These are phyloP conservation scores for Aureobasidium pullulans DNA, from an alignment of 2,329 filamentous ascomycete species.

Conservation along the genomic window DNA sequence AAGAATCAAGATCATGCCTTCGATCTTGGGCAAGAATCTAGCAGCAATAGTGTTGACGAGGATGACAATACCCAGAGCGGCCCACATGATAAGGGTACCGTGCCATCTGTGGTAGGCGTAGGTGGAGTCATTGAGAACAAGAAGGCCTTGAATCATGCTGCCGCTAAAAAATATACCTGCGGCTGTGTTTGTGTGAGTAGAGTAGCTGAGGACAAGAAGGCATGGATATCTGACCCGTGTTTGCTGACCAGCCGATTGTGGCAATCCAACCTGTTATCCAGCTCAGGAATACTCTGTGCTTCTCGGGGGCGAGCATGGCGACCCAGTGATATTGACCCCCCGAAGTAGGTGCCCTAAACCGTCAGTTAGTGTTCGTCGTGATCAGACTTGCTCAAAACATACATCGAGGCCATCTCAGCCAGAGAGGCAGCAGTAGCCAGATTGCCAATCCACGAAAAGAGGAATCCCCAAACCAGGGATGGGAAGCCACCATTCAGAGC, in stretches of 20 bases:
- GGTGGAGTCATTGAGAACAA: conserved; percentile 29
- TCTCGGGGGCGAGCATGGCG: conserved; percentile 37
- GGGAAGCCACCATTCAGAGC: conserved; percentile 19
- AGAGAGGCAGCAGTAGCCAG: conserved; percentile 18
- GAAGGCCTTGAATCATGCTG: conserved; percentile 21
- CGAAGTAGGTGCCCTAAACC: conserved; percentile 26
- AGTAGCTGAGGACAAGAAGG: conserved; percentile 20
- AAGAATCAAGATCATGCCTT: conserved; percentile 27
- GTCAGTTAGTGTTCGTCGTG: background rate
- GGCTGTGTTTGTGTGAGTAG: conserved; percentile 14
- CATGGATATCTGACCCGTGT: too few relatives aligned
- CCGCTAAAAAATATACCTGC: conserved; percentile 14
- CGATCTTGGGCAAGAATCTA: conserved; percentile 30
- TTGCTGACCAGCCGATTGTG: conserved; percentile 27
- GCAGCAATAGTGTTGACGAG: conserved; percentile 39
- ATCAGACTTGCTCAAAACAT: background rate
- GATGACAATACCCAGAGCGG: conserved; percentile 27
- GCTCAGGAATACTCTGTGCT: conserved; percentile 36
- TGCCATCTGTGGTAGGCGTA: conserved; percentile 35
- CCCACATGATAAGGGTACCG: conserved; percentile 32
- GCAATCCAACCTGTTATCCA: conserved; percentile 41
- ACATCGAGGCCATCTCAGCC: conserved; percentile 39
- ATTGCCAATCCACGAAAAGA: conserved; percentile 30
- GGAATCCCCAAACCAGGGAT: conserved; percentile 23
- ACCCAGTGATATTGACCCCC: conserved; percentile 35